A percentile compares a stretch with the other conserved stretches of the same genome.
Conservation (phyloP, 2,329 filamentous ascomycete genomes). For the Ophiostoma himal-ulmi region DNA sequence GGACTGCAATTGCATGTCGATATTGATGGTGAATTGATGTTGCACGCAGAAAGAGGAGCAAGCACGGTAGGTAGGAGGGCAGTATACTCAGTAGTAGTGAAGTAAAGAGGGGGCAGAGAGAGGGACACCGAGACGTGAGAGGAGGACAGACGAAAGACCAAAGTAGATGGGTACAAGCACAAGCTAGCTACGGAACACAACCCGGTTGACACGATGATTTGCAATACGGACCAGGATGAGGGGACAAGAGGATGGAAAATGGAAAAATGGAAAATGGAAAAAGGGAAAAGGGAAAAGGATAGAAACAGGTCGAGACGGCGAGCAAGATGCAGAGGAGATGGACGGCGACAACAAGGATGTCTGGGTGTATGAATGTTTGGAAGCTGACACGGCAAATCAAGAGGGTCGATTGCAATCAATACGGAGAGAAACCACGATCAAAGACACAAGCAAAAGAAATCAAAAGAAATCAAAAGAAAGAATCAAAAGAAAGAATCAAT, state of each 20-base stretch:
- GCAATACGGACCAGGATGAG: neutral
- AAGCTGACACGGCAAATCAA: neutral
- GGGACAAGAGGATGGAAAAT: no score
- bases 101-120: neutral
- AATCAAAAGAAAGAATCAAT: neutral
- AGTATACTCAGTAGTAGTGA: no score
- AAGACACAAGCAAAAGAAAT: neutral
- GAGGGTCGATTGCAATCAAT: neutral
- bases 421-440: neutral
- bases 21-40: neutral
- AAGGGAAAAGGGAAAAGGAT: neutral
- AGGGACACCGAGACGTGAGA: neutral
- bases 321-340: neutral
- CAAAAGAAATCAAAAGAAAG: neutral
- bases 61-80: no score
- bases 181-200: neutral
- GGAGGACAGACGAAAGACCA: neutral
- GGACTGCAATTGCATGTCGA: neutral
- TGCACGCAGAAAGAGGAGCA: neutral
- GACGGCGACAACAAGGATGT: neutral
- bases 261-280: neutral
- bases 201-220: slow-evolving; percentile 1
- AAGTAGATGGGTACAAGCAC: neutral
- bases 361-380: neutral
- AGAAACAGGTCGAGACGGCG: neutral